A percentile compares a stretch with the other conserved stretches of the same genome.
phyloP scores from a whole-genome alignment of 306 rosid genomes.

The Sesbania bispinosa region DNA sequence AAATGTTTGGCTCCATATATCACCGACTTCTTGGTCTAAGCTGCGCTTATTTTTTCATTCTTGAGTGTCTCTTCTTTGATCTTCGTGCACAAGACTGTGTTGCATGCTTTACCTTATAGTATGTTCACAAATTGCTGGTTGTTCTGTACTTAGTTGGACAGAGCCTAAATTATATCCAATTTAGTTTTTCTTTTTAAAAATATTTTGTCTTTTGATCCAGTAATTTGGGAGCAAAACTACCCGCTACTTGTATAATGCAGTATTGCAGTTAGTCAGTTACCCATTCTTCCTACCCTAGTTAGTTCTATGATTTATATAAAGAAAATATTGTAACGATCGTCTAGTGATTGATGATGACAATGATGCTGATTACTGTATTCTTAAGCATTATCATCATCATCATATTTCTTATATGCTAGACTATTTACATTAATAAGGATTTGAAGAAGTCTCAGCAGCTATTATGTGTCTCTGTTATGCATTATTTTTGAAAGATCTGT shows the following conservation, averaged over 20 bases:
- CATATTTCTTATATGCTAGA: background rate
- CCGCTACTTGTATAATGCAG: background rate
- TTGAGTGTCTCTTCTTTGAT: background rate
- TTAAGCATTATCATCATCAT: background rate
- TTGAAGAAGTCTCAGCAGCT: background rate
- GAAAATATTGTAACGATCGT: background rate
- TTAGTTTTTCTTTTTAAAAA: background rate
- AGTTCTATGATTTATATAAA: background rate
- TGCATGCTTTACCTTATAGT: background rate
- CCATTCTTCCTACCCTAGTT: background rate
- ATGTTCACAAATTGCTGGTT: background rate
- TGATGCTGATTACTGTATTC: background rate
- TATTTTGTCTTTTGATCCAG: background rate
- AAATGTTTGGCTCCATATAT: background rate
- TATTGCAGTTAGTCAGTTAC: no score
- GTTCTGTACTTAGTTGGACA: background rate
- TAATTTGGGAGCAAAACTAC: background rate
- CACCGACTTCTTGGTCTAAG: background rate
- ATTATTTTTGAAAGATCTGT: background rate
- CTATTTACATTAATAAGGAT: background rate
- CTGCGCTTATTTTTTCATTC: background rate
- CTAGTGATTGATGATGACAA: background rate
- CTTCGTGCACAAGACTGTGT: background rate
- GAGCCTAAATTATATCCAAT: background rate
- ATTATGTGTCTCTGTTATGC: background rate